phyloP scores from a whole-genome alignment of 257 asterid species.

The Haberlea rhodopensis region DNA sequence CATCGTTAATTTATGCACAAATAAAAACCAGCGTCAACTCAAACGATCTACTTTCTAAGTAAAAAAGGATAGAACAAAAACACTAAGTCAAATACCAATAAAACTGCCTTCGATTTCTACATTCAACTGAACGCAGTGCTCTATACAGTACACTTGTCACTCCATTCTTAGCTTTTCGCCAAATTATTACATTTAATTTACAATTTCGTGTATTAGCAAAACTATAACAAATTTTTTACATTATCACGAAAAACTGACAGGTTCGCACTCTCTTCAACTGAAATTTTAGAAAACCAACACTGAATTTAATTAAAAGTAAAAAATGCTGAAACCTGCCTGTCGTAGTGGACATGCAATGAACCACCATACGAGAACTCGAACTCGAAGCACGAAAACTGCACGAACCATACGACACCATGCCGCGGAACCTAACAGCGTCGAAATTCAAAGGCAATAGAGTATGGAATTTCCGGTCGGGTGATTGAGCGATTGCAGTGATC shows the following conservation, averaged over 20 bases:
- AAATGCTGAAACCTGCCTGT: conserved; percentile 43
- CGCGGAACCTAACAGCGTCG: conserved; percentile 48
- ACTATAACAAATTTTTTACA: no score
- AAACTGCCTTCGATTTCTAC: neutral
- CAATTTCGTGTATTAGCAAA: no score
- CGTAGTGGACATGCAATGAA: conserved; percentile 62
- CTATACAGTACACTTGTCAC: neutral
- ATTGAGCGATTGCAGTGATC: conserved; percentile 42
- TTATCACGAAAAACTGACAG: no score
- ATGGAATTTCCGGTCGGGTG: conserved; percentile 39
- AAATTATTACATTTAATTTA: no score
- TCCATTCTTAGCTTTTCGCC: no score
- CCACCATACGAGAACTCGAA: conserved; percentile 41
- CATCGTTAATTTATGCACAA: neutral
- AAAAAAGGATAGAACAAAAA: neutral
- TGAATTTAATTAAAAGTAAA: neutral
- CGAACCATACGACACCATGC: conserved; percentile 31
- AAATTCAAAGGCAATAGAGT: conserved; percentile 17
- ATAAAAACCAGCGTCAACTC: neutral
- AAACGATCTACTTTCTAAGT: neutral
- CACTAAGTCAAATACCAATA: neutral
- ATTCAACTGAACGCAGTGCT: neutral
- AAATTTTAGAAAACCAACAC: neutral
- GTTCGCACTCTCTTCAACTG: no score
- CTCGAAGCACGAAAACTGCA: conserved; percentile 36